Evolutionary conservation across 2,329 filamentous ascomycete species (phyloP), one percentile per base, ranked within the genome.

Genomic region (Cryphonectria carpinicola): DNA sequence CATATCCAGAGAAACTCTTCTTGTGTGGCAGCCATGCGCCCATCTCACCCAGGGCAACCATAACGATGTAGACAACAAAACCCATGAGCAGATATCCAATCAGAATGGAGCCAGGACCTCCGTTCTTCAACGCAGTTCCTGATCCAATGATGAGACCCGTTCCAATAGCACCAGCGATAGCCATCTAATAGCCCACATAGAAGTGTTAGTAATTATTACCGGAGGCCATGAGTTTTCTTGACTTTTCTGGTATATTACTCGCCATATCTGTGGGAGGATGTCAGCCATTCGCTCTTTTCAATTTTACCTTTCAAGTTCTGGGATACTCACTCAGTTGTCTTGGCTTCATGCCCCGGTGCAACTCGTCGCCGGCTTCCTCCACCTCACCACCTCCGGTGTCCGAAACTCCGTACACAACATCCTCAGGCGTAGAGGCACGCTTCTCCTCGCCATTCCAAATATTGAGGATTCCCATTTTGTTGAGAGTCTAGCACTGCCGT

Each of bases 31-130:
- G 79, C 87, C 87, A 91, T 56, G 89, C 85, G 35, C 89, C 89
- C 89, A 92, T 92, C 76, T 92, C 90, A 65, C 89, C 89, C n/a
- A 92, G 84, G 60, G 87, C 88, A 67, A 87, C 87, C 88, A 91
- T 90, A 71, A 92, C 89, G 35, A 90, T 79, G 78, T 88, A 92
- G 71, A 79, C 76, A 69, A 91, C 88, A 70, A 76, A 71, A 54
- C 75, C 70, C 75, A 86, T 74, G 76, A 86, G 54, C 19, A 79
- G 64, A 67, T 84, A 84, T 6, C 79, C 79, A 64, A 84, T 79
- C 0, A 84, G 72, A 1, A 82, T 74, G 13, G 79, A 77, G 0
- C 76, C 81, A 3, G 82, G 82, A 1, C 87, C 86, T 62, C 84
- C 84, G 5, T 80, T 84, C 1, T 82, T 79, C 39, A 89, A 79